phyloP scores from a whole-genome alignment of 164 flowering plant genomes.

The Echeveria elegans region DNA sequence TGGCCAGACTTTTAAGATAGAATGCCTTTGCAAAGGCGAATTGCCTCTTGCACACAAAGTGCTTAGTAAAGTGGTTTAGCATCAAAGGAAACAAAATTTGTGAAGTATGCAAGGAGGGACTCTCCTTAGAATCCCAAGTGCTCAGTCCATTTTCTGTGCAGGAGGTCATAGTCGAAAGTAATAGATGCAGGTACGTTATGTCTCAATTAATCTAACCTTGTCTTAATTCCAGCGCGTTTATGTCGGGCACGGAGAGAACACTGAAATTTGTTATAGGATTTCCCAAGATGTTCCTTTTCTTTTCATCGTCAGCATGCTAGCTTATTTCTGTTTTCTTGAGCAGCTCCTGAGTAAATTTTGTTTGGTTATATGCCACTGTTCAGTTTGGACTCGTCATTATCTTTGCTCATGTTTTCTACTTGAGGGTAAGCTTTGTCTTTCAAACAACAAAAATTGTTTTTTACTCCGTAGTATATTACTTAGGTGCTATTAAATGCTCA shows the following conservation, averaged over 20 bases:
- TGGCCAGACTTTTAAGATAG: slow-evolving; percentile 57
- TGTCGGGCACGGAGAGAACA: not conserved
- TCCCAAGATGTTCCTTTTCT: slow-evolving; percentile 49
- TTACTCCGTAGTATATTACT: not conserved
- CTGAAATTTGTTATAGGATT: slow-evolving; percentile 20
- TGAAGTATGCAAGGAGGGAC: slow-evolving; percentile 73
- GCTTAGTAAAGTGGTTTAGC: slow-evolving; percentile 72
- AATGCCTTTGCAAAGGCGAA: slow-evolving; percentile 76
- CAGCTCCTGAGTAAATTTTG: slow-evolving; percentile 45
- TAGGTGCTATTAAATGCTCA: not conserved
- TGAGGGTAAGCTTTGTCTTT: slow-evolving; percentile 29
- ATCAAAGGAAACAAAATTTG: slow-evolving; percentile 69
- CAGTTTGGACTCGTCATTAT: slow-evolving; percentile 46
- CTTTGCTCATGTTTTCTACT: slow-evolving; percentile 44
- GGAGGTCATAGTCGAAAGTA: slow-evolving; percentile 2
- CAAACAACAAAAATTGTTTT: not conserved
- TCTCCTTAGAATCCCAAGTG: slow-evolving; percentile 42
- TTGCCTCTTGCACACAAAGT: slow-evolving; percentile 68
- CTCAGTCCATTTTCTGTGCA: slow-evolving; percentile 16
- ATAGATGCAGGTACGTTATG: not conserved
- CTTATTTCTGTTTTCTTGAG: slow-evolving; percentile 49
- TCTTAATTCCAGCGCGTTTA: not conserved
- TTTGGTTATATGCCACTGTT: slow-evolving; percentile 48
- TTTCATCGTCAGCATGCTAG: slow-evolving; percentile 47
- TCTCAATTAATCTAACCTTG: not conserved